A percentile compares a stretch with the other conserved stretches of the same genome.
phyloP scores from a whole-genome alignment of 805 yeast genomes.

The Candida anglica region DNA sequence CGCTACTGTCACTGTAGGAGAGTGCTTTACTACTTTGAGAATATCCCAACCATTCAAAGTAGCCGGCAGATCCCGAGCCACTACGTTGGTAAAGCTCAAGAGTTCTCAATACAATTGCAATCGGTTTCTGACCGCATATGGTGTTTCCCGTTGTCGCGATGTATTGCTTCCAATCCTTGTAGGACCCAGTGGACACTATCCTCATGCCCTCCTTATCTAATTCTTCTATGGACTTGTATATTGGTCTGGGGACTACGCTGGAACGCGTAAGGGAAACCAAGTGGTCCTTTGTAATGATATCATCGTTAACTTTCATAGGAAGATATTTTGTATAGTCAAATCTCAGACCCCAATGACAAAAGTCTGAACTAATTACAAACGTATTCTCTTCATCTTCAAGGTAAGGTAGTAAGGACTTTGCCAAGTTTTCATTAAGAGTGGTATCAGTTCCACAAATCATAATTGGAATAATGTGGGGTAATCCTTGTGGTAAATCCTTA shows the following conservation, averaged over 20 bases:
- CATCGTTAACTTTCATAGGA: conserved; percentile 5
- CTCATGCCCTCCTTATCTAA: conserved; percentile 73
- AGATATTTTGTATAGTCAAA: conserved; percentile 40
- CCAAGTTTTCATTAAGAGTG: conserved; percentile 41
- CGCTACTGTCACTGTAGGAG: conserved; percentile 62
- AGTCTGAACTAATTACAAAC: conserved; percentile 83
- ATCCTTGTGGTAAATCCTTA: conserved; percentile 22
- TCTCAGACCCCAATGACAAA: conserved; percentile 83
- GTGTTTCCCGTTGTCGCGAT: conserved; percentile 76
- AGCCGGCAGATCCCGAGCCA: conserved; percentile 4
- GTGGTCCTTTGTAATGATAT: neutral
- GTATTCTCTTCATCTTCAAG: conserved; percentile 53
- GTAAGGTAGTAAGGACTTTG: conserved; percentile 47
- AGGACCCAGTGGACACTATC: conserved; percentile 52
- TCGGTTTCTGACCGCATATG: conserved; percentile 88
- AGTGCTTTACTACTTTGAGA: conserved; percentile 64
- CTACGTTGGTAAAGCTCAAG: conserved; percentile 34
- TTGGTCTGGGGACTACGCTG: conserved; percentile 34
- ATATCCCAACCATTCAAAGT: conserved; percentile 72
- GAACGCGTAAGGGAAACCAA: conserved; percentile 4
- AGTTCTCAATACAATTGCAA: conserved; percentile 57
- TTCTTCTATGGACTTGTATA: conserved; percentile 68
- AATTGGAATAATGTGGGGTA: conserved; percentile 66
- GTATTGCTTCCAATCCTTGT: conserved; percentile 61
- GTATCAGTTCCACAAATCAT: conserved; percentile 64